Evolutionary conservation across 148 eudicot species (phyloP).

Genomic region (Pharnaceum exiguum): DNA sequence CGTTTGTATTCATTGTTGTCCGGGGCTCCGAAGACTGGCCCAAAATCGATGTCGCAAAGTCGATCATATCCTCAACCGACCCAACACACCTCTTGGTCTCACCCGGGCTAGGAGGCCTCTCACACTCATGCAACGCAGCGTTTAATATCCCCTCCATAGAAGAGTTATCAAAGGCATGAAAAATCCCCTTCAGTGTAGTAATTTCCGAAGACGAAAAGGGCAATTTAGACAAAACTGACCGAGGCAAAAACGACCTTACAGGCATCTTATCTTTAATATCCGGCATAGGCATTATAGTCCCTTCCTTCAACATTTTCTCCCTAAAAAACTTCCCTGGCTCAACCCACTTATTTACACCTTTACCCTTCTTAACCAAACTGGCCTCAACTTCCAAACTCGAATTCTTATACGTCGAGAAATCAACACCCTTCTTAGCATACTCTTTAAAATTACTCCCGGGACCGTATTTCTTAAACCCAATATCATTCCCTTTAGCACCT

Average conservation of each 20-base stretch:
- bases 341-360: constrained; percentile 42
- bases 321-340: constrained; percentile 88
- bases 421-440: constrained; percentile 40
- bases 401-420: constrained; percentile 38
- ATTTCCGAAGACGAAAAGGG: constrained; percentile 57
- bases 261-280: constrained; percentile 90
- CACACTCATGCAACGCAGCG: constrained; percentile 59
- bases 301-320: constrained; percentile 50
- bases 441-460: constrained; percentile 42
- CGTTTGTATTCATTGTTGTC: constrained; percentile 45
- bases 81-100: constrained; percentile 80
- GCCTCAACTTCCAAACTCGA: constrained; percentile 11
- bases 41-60: constrained; percentile 63
- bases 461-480: constrained; percentile 49
- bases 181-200: constrained; percentile 37
- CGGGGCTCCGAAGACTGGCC: constrained; percentile 54
- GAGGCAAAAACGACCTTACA: constrained; percentile 75
- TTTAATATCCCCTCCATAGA: constrained; percentile 46
- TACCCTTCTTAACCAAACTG: constrained; percentile 21
- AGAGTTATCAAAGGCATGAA: constrained; percentile 66
- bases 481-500: constrained; percentile 13
- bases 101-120: constrained; percentile 57
- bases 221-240: constrained; percentile 47
- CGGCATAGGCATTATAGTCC: constrained; percentile 82
- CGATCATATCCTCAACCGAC: constrained; percentile 81